phyloP scores from a whole-genome alignment of 805 yeast species.

The Metschnikowia arizonensis region DNA sequence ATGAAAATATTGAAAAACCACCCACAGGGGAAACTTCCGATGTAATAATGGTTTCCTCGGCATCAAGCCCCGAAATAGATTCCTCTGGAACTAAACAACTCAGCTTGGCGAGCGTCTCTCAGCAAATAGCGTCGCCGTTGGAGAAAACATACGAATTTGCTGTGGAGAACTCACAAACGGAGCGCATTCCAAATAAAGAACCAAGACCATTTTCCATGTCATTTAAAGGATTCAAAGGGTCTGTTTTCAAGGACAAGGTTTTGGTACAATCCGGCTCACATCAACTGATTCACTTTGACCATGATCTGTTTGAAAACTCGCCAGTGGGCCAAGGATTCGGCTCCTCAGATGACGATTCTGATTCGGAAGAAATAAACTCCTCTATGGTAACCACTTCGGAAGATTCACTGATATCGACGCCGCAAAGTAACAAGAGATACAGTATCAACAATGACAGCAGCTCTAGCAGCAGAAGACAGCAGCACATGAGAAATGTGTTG shows the following conservation, averaged over 20 bases:
- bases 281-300: conserved; percentile 38
- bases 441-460: conserved; percentile 8
- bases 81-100: neutral
- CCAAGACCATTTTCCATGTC: conserved; percentile 48
- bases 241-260: conserved; percentile 36
- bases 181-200: neutral
- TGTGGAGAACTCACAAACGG: conserved; percentile 4
- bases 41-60: neutral
- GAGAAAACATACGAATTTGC: conserved; percentile 13
- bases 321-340: conserved; percentile 42
- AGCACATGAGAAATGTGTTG: conserved; percentile 13
- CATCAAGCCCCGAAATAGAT: neutral
- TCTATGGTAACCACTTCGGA: neutral
- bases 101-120: neutral
- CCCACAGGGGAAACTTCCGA: neutral
- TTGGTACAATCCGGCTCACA: conserved; percentile 31
- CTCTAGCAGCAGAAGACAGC: conserved; percentile 12
- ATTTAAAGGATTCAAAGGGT: conserved; percentile 59
- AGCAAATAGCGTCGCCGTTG: conserved; percentile 9
- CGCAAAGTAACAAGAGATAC: neutral
- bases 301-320: conserved; percentile 24
- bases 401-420: neutral
- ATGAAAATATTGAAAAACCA: neutral
- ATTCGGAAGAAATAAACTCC: conserved; percentile 7
- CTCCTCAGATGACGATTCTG: conserved; percentile 21